Conservation (phyloP, 192 early-diverging fungal species). For the Dispira simplex region DNA sequence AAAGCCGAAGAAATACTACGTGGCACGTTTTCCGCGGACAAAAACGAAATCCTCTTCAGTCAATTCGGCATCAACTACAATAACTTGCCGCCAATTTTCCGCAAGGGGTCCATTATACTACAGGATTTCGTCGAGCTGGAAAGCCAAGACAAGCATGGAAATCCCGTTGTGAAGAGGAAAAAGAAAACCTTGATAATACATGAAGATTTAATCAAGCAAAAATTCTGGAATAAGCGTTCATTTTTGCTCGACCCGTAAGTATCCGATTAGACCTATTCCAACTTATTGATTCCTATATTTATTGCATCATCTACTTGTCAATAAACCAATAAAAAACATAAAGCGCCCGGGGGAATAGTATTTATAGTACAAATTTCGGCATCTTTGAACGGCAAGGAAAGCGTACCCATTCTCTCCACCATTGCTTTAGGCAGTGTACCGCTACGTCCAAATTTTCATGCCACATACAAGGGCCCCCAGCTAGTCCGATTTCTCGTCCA, state of each 20-base stretch:
- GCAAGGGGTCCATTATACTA: slow-evolving; percentile 74
- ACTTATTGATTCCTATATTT: background rate
- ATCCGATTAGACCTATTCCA: background rate
- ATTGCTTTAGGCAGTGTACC: too few species aligned
- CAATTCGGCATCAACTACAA: slow-evolving; percentile 84
- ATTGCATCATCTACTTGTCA: background rate
- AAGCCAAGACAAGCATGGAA: slow-evolving; percentile 2
- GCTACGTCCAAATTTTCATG: too few species aligned
- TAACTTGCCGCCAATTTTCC: slow-evolving; percentile 59
- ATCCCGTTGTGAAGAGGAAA: slow-evolving; percentile 21
- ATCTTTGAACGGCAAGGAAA: too few species aligned
- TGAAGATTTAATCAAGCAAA: slow-evolving; percentile 58
- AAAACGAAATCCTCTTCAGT: slow-evolving; percentile 83
- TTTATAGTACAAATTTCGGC: too few species aligned
- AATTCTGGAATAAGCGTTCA: slow-evolving; percentile 49
- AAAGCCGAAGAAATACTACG: slow-evolving; percentile 66
- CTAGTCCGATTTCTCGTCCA: too few species aligned
- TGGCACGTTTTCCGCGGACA: slow-evolving; percentile 74
- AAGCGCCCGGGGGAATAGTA: too few species aligned
- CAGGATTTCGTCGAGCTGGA: slow-evolving; percentile 26
- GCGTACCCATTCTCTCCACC: too few species aligned
- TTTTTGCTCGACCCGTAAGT: slow-evolving; percentile 19
- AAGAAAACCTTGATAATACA: slow-evolving; percentile 38
- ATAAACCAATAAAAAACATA: too few species aligned
- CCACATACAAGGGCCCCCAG: too few species aligned